Evolutionary conservation across 805 yeast species (phyloP).

Genomic region (Candida suzukii): DNA sequence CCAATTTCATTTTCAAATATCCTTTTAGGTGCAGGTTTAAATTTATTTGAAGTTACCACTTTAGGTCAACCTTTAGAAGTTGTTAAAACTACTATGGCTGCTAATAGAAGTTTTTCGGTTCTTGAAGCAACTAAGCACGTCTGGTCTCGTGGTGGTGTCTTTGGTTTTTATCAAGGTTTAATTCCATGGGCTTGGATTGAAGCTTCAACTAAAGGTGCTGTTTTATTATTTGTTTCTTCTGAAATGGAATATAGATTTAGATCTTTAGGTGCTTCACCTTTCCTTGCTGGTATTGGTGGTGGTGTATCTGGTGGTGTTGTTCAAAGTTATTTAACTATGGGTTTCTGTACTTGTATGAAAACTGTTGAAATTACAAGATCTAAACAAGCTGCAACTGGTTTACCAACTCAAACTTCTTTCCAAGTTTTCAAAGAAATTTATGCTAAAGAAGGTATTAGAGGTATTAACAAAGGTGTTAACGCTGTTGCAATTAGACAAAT

Average conservation of each 20-base stretch:
- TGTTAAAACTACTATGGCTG: constrained; percentile 96
- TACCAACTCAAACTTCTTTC: constrained; percentile 65
- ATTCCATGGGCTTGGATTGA: constrained; percentile 99
- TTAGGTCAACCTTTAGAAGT: constrained; percentile 97
- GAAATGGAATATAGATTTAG: constrained; percentile 82
- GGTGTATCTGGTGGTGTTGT: constrained; percentile 96
- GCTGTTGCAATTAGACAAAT: constrained; percentile 98
- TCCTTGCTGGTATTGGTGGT: constrained; percentile 87
- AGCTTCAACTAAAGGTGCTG: constrained; percentile 99
- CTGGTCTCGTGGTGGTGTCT: constrained; percentile 89
- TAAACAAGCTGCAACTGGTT: constrained; percentile 67
- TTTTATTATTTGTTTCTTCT: constrained; percentile 81
- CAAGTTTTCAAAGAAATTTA: constrained; percentile 83
- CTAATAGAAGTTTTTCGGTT: constrained; percentile 71
- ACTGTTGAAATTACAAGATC: constrained; percentile 94
- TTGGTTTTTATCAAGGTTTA: constrained; percentile 94
- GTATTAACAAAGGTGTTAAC: constrained; percentile 95
- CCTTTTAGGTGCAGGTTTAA: constrained; percentile 87
- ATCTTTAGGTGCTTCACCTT: constrained; percentile 57
- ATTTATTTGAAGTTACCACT: constrained; percentile 87
- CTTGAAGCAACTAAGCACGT: constrained; percentile 64
- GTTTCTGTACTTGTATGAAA: constrained; percentile 98
- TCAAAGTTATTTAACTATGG: constrained; percentile 94
- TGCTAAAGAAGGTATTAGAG: constrained; percentile 80
- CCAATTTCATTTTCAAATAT: constrained; percentile 86